phyloP scores from a whole-genome alignment of 2,329 filamentous ascomycete genomes.

The Xylaria hypoxylon region DNA sequence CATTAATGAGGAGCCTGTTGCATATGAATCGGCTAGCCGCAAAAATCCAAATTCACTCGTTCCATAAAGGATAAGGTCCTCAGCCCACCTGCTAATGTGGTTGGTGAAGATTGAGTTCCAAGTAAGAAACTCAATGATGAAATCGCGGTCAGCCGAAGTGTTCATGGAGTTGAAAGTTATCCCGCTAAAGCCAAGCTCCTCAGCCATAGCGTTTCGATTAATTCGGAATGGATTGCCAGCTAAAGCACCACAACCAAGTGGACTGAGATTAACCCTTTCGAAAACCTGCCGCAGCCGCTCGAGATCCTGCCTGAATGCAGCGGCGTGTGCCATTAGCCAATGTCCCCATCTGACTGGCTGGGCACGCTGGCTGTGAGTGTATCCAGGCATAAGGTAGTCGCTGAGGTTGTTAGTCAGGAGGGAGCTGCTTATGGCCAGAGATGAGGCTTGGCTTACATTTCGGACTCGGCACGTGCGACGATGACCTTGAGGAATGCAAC shows the following conservation, averaged over 20 bases:
- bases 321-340: conserved; percentile 81
- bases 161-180: conserved; percentile 77
- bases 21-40: conserved; percentile 81
- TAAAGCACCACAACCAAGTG: conserved; percentile 76
- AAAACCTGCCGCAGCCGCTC: conserved; percentile 77
- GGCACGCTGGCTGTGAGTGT: conserved; percentile 87
- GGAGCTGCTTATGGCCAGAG: conserved; percentile 21
- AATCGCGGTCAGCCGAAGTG: conserved; percentile 81
- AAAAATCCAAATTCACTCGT: conserved; percentile 82
- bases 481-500: conserved; percentile 77
- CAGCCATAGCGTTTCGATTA: conserved; percentile 76
- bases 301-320: conserved; percentile 78
- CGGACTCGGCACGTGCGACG: conserved; percentile 74
- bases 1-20: conserved; percentile 54
- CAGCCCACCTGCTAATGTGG: conserved; percentile 82
- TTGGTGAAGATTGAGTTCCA: conserved; percentile 83
- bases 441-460: conserved; percentile 60
- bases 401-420: conserved; percentile 71
- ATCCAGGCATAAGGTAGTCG: conserved; percentile 84
- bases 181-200: conserved; percentile 77
- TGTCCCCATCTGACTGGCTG: conserved; percentile 84
- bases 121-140: conserved; percentile 83
- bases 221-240: conserved; percentile 82
- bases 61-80: conserved; percentile 88
- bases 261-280: conserved; percentile 72